Conservation (phyloP, 129 eudicot genomes). For the Artemisia argyi region DNA sequence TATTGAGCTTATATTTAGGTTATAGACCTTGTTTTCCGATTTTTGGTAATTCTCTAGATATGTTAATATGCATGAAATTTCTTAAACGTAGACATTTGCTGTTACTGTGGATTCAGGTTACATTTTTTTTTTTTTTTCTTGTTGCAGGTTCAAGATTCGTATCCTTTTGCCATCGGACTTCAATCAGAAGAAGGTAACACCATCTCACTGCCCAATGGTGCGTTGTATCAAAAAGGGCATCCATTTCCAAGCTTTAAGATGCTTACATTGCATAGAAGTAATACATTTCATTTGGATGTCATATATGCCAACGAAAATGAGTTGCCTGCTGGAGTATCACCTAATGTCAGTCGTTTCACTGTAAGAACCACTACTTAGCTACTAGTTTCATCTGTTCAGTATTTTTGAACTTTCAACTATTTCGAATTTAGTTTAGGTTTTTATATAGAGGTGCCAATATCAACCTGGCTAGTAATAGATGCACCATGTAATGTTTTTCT, state of each 20-base stretch:
- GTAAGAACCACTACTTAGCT: slow-evolving; percentile 36
- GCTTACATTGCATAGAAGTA: slow-evolving; percentile 58
- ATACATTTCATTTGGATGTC: slow-evolving; percentile 65
- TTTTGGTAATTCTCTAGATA: not conserved
- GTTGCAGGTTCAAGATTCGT: slow-evolving; percentile 90
- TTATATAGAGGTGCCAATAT: slow-evolving; percentile 4
- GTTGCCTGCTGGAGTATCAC: slow-evolving; percentile 68
- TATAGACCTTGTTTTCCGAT: not conserved
- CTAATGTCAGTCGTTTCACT: slow-evolving; percentile 53
- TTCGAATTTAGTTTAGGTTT: not conserved
- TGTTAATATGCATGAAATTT: not conserved
- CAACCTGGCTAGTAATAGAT: not conserved
- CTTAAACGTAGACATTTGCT: slow-evolving; percentile 1
- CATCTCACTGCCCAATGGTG: slow-evolving; percentile 47
- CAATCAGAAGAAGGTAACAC: slow-evolving; percentile 55
- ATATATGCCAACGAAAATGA: slow-evolving; percentile 55
- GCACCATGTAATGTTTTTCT: not conserved
- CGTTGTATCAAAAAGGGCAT: slow-evolving; percentile 69
- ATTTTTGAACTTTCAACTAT: not conserved
- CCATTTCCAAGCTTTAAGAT: slow-evolving; percentile 75
- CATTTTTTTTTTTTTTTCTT: slow-evolving; percentile 22
- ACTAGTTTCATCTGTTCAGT: not conserved
- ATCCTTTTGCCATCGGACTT: slow-evolving; percentile 84
- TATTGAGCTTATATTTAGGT: not conserved
- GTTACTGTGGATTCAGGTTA: slow-evolving; percentile 4